These are phyloP conservation scores for Angomonas ambiguus DNA, from an alignment of 208 protist species.

Conservation along the genomic window DNA sequence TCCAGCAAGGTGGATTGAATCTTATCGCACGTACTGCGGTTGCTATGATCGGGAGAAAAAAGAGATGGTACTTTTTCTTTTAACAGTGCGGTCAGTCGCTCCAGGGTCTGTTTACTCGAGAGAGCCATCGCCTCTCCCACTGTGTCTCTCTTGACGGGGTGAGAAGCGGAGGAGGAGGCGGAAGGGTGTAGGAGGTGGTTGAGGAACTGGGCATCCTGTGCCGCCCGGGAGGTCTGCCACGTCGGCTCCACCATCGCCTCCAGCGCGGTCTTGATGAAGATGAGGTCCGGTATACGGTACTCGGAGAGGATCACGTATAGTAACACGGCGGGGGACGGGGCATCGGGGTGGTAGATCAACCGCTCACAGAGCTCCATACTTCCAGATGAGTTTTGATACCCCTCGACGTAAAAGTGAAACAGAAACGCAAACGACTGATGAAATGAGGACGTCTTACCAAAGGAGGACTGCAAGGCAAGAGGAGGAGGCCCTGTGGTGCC, in stretches of 20 bases:
- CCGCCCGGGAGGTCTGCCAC: background rate
- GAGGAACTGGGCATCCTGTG: background rate
- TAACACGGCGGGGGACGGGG: slow-evolving; percentile 46
- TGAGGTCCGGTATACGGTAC: slow-evolving; percentile 47
- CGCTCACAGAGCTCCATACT: slow-evolving; percentile 13
- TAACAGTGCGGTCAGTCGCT: background rate
- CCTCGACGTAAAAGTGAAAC: slow-evolving; percentile 56
- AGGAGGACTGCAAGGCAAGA: no score
- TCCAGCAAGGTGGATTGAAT: background rate
- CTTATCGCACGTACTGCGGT: no score
- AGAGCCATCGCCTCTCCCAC: no score
- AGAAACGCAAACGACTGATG: slow-evolving; percentile 35
- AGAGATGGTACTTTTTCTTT: background rate
- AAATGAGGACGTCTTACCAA: no score
- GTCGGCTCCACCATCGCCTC: background rate
- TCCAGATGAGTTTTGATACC: slow-evolving; percentile 23
- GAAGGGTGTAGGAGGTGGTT: background rate
- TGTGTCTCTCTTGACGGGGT: no score
- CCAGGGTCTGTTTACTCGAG: background rate
- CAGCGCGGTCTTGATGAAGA: slow-evolving; percentile 53
- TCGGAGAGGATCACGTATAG: slow-evolving; percentile 12
- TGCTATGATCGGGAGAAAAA: no score
- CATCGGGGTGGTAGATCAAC: slow-evolving; percentile 60
- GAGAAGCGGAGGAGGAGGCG: no score
- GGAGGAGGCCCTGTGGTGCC: no score